Conservation (phyloP, 73 alveolate species). For the Tetrahymena elliotti region DNA sequence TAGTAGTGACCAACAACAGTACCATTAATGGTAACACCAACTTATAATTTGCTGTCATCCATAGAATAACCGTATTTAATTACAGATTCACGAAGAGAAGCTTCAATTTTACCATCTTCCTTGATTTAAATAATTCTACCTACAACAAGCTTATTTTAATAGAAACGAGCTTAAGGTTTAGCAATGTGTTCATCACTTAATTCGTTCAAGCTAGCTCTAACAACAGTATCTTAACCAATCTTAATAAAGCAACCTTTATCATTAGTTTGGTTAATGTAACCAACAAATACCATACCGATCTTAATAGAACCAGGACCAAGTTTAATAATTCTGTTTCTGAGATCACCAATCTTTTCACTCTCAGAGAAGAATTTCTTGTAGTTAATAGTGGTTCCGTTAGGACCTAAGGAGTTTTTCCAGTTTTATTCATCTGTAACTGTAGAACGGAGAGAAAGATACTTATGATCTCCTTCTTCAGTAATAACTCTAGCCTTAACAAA, state of each 20-base stretch:
- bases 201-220: background rate
- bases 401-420: background rate
- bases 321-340: background rate
- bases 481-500: background rate
- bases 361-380: background rate
- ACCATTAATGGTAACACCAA: background rate
- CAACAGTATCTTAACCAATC: background rate
- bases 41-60: background rate
- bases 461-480: background rate
- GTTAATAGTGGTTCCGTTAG: background rate
- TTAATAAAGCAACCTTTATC: background rate
- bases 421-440: background rate
- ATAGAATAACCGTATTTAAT: background rate
- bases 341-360: background rate
- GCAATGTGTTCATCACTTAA: background rate
- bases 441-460: background rate
- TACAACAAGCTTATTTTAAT: background rate
- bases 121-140: background rate
- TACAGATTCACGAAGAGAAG: background rate
- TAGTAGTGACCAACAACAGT: background rate
- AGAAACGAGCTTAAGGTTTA: background rate
- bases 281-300: background rate
- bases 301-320: background rate
- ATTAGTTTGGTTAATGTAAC: background rate
- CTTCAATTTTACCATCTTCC: background rate